Evolutionary conservation across 345 rosid genomes (phyloP).

Genomic region (Carallia brachiata): DNA sequence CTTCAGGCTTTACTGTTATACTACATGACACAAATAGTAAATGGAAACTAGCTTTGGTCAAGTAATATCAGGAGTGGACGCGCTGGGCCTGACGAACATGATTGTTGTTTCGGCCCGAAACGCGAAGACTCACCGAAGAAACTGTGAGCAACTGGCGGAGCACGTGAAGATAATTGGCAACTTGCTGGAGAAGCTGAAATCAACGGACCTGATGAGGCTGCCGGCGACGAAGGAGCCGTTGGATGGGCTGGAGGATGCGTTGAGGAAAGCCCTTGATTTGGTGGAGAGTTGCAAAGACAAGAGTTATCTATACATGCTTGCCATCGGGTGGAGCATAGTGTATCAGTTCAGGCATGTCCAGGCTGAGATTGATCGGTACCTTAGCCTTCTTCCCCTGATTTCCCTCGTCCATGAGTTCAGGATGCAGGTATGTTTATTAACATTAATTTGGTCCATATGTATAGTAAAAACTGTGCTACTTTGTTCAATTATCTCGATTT

Average conservation of each 20-base stretch:
- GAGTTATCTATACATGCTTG: constrained; percentile 39
- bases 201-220: constrained; percentile 27
- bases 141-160: constrained; percentile 40
- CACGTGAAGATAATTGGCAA: constrained; percentile 35
- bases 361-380: constrained; percentile 38
- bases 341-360: constrained; percentile 39
- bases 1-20: not conserved
- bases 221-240: constrained; percentile 39
- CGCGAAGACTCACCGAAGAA: constrained; percentile 29
- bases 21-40: not conserved
- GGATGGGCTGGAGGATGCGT: constrained; percentile 38
- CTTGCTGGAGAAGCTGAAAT: constrained; percentile 37
- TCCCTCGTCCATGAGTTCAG: constrained; percentile 39
- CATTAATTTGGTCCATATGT: not conserved
- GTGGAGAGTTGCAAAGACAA: constrained; percentile 38
- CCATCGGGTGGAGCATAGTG: constrained; percentile 43
- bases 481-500: too few relatives aligned
- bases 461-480: too few relatives aligned
- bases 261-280: constrained; percentile 29
- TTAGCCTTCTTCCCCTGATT: constrained; percentile 35
- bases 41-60: constrained; percentile 11
- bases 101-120: constrained; percentile 32
- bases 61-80: constrained; percentile 24
- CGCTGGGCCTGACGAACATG: constrained; percentile 24
- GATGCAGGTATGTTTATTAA: constrained; percentile 25